phyloP scores from a whole-genome alignment of 768 basidiomycete species.

The Ephemerocybe angulata region DNA sequence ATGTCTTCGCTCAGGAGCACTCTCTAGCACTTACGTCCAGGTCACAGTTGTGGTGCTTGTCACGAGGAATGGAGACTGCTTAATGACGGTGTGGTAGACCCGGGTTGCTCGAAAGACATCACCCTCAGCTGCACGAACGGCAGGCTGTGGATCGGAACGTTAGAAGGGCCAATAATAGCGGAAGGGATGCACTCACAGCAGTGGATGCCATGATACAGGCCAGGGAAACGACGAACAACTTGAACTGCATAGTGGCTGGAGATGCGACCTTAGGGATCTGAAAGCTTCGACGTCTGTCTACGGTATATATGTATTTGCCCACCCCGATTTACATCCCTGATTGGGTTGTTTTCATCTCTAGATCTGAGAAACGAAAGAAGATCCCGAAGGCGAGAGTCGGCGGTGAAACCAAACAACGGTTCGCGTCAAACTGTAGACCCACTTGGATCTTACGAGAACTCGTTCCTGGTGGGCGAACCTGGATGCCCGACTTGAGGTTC shows the following conservation, averaged over 20 bases:
- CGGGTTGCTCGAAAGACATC: conserved; percentile 18
- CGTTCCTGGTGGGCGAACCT: background rate
- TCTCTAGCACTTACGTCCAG: conserved; percentile 14
- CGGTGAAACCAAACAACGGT: background rate
- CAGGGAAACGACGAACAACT: background rate
- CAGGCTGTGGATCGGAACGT: background rate
- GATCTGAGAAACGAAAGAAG: background rate
- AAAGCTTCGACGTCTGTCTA: background rate
- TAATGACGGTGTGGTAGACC: conserved; percentile 18
- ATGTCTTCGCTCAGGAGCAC: background rate
- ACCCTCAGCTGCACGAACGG: conserved; percentile 12
- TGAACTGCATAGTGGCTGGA: conserved; percentile 6
- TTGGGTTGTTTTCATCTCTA: background rate
- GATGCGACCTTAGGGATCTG: background rate
- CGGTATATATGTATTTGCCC: background rate
- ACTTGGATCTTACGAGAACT: background rate
- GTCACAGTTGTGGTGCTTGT: conserved; percentile 19
- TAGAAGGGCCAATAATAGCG: background rate
- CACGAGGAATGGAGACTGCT: conserved; percentile 21
- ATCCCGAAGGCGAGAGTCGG: background rate
- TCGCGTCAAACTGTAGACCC: background rate
- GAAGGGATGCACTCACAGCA: background rate
- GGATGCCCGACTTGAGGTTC: background rate
- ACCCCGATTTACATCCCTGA: background rate
- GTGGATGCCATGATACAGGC: background rate